Evolutionary conservation across 177 flowering plant genomes (phyloP), one percentile per base, ranked within the genome.

Genomic region (Vitis hybrid): DNA sequence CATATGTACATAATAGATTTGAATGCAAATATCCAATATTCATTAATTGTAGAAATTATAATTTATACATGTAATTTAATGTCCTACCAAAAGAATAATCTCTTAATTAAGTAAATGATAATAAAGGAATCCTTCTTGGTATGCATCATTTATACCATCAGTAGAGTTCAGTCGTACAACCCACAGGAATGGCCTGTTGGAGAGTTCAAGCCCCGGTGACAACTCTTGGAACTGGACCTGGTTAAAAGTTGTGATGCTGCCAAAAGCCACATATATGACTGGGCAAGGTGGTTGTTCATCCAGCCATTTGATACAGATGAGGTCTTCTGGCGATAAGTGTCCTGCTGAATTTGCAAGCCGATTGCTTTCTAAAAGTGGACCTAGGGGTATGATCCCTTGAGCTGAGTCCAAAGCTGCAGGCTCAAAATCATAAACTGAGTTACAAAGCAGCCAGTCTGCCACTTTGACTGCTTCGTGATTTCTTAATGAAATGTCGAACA

Each of bases 241-340:
- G 13, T 49, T 17, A 11, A 64, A 64, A 6, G 12, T 18, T 13
- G 62, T 2, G 13, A 26, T 3, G 64, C 68, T 71, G n/a, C 68
- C 68, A 65, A 64, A 71, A 26, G 85, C 84, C 26, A 80, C 76
- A 62, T 85, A 83, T 11, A 85, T 73, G 64, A 85, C 85, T 11
- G 88, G 83, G 0, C 59, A 2, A 0, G 85, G 74, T 14, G 70
- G 66, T 45, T 80, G 81, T 30, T 74, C 74, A 51, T 84, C 80
- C 13, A 82, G 82, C 85, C 85, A 82, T 63, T 66, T 26, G 6
- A 79, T 23, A 30, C 76, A 79, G 52, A 64, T 64, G 32, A 67
- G 51, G 70, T 82, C 85, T 57, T 75, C 77, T 4, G 77, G 65
- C 83, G 81, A 79, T 50, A 83, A 75, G 77, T 62, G 10, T 6